These are phyloP conservation scores for Triticum turgidum DNA, from an alignment of 176 grass and related monocot species.

Conservation along the genomic window DNA sequence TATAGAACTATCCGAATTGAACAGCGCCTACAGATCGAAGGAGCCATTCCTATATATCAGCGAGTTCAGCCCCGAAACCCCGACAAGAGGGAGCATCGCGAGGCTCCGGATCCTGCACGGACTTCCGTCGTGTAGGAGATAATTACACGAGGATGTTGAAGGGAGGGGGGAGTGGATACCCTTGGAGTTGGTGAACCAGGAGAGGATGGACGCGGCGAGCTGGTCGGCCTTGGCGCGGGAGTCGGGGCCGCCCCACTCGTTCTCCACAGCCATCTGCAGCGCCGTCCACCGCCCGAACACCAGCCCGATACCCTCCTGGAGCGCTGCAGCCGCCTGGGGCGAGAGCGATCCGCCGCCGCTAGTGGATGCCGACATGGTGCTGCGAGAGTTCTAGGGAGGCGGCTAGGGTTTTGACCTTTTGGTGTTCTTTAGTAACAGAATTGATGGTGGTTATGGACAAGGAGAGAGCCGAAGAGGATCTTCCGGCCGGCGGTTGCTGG, in stretches of 20 bases:
- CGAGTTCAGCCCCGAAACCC: neutral
- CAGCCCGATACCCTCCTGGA: constrained; percentile 7
- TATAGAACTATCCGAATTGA: neutral
- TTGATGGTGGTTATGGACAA: neutral
- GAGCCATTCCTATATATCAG: neutral
- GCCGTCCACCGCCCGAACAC: constrained; percentile 73
- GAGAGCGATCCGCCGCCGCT: too few relatives aligned
- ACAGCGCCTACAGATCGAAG: neutral
- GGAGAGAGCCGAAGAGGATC: neutral
- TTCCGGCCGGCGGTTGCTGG: neutral
- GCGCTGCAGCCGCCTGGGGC: too few relatives aligned
- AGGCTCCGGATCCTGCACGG: too few relatives aligned
- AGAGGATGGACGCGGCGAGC: constrained; percentile 50
- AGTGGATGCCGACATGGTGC: too few relatives aligned
- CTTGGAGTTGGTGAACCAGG: constrained; percentile 69
- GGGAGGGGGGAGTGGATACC: constrained; percentile 31
- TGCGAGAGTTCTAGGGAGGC: neutral
- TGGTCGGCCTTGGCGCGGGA: constrained; percentile 67
- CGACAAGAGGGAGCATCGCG: too few relatives aligned
- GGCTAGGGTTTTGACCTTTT: neutral
- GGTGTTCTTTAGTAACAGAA: neutral
- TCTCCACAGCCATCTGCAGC: constrained; percentile 82
- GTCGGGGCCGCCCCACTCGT: constrained; percentile 64
- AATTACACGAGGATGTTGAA: too few relatives aligned
- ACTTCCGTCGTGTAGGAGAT: too few relatives aligned